Conservation (phyloP, 1,284 basidiomycete genomes). For the Heterobasidion irregulare region DNA sequence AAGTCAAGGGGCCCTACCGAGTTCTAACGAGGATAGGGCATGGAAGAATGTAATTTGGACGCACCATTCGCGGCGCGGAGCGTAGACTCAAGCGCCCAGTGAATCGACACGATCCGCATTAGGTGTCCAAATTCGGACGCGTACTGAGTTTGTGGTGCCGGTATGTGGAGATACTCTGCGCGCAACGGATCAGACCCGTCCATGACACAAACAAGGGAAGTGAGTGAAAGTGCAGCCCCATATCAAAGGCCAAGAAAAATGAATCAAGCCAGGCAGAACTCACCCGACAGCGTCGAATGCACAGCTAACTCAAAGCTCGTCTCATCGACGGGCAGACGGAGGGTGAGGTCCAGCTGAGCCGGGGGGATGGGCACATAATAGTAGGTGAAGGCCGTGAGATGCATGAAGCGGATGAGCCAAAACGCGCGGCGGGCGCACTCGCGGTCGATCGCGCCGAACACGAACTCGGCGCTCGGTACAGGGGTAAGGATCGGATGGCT, state of each 20-base stretch:
- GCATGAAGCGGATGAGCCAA: conserved; percentile 60
- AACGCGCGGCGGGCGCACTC: conserved; percentile 70
- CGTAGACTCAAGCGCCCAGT: conserved; percentile 41
- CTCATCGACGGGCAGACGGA: conserved; percentile 69
- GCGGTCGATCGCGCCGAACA: conserved; percentile 53
- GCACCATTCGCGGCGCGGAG: conserved; percentile 15
- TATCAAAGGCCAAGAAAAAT: not conserved
- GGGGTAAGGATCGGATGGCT: conserved; percentile 47
- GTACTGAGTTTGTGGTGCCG: conserved; percentile 48
- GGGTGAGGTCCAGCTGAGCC: conserved; percentile 36
- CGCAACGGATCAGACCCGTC: not conserved
- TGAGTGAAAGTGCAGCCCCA: not conserved
- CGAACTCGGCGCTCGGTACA: conserved; percentile 43
- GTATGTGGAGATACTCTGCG: conserved; percentile 57
- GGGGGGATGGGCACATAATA: conserved; percentile 18
- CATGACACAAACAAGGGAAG: conserved; percentile 5
- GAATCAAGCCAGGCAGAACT: conserved; percentile 13
- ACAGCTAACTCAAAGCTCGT: conserved; percentile 65
- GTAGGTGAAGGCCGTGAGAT: conserved; percentile 14
- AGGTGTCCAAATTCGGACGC: conserved; percentile 67
- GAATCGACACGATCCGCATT: conserved; percentile 57
- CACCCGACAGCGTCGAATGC: conserved; percentile 54
- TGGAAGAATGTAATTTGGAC: conserved; percentile 6
- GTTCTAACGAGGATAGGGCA: not conserved
- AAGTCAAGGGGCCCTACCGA: not conserved